phyloP scores from a whole-genome alignment of 1,139 yeast species.

The Komagataea norvegica region DNA sequence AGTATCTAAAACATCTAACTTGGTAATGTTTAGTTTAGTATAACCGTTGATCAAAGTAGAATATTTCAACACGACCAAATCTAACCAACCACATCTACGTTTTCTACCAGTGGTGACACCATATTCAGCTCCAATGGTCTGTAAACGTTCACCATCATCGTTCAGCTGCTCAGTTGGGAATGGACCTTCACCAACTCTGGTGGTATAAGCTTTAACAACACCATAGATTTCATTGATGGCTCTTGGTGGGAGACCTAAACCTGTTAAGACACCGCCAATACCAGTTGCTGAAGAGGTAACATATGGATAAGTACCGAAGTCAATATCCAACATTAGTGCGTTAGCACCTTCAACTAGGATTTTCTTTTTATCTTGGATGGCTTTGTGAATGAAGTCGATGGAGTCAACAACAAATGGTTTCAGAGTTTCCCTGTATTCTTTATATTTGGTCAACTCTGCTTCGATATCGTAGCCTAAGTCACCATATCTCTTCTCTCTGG shows the following conservation, averaged over 20 bases:
- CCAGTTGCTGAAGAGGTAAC: conserved; percentile 96
- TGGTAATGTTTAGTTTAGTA: conserved; percentile 85
- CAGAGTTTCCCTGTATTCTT: conserved; percentile 64
- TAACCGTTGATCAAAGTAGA: conserved; percentile 90
- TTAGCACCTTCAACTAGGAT: conserved; percentile 97
- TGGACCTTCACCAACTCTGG: conserved; percentile 99
- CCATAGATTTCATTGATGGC: conserved; percentile 80
- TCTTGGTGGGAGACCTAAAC: conserved; percentile 91
- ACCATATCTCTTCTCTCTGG: conserved; percentile 88
- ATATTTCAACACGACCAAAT: conserved; percentile 88
- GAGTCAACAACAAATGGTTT: conserved; percentile 94
- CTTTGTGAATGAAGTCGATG: conserved; percentile 82
- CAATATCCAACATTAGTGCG: conserved; percentile 95
- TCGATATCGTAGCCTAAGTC: conserved; percentile 84
- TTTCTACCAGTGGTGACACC: conserved; percentile 99
- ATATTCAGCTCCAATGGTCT: conserved; percentile 86
- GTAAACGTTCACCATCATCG: conserved; percentile 79
- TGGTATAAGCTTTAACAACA: conserved; percentile 97
- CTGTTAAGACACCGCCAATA: conserved; percentile 97
- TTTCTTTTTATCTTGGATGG: conserved; percentile 72
- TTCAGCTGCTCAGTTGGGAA: conserved; percentile 98
- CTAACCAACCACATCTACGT: conserved; percentile 99
- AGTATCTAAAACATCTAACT: conserved; percentile 88
- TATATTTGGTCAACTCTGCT: conserved; percentile 73
- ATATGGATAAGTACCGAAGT: conserved; percentile 96